Evolutionary conservation across 169 alveolate species (phyloP), one percentile per base, ranked within the genome.

Genomic region (Cryptosporidium felis): DNA sequence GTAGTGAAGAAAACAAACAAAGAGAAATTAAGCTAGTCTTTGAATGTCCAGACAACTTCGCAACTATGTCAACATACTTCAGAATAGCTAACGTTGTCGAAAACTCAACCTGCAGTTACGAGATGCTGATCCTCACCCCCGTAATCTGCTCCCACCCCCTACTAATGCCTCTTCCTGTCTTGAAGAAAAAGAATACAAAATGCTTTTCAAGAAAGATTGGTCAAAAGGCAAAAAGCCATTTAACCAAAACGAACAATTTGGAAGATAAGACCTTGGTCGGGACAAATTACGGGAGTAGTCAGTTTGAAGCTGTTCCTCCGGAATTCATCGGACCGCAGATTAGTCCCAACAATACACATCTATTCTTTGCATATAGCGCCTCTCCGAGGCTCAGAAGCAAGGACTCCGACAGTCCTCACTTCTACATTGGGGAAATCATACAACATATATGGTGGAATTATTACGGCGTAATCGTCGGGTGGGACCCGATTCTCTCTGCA

Each of bases 401-500:
- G 40, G 36, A 0, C 42, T 36, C 60, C 18, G 14, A 36, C 32
- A n/a, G 8, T 16, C 85, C 85, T n/a, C 32, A 18, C 14, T 74
- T 53, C 38, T 34, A 12, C 4, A 49, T 74, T 28, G 85, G 85
- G 0, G 60, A 74, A 36, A 38, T 74, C 14, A 67, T 74, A 8
- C 65, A 74, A 41, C 85, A 74, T 26, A 21, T 14, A 26, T 51
- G 67, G 67, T 74, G 85, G 85, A 74, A 74, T 34, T 74, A 74
- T 28, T 56, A 74, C 41, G 85, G 85, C 5, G 85, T 74, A 9
- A 26, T 74, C 4, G 30, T 74, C 14, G 85, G 85, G 40, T 74
- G 85, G 85, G 85, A 74, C 8, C 56, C 61, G 74, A 40, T 36
- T 14, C 51, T 74, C 9, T 26, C n/a, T 10, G 85, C 85, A 3